Conservation (phyloP, 2,329 filamentous ascomycete genomes). For the Fusarium sp. region DNA sequence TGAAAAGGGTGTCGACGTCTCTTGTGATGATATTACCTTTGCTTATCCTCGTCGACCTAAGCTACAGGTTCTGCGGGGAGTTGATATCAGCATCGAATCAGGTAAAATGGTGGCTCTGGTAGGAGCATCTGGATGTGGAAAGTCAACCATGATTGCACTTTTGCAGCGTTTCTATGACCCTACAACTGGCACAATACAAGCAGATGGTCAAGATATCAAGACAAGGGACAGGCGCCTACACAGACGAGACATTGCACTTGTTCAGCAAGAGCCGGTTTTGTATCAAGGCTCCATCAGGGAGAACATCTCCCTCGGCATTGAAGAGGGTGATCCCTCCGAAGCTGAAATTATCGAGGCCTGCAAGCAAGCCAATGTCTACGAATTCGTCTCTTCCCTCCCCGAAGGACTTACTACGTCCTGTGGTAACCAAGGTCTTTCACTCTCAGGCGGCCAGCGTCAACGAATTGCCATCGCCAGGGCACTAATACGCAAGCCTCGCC, state of each 20-base stretch:
- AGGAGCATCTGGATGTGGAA: slow-evolving; percentile 70
- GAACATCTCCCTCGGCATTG: slow-evolving; percentile 66
- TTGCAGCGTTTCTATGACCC: slow-evolving; percentile 62
- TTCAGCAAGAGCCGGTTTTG: slow-evolving; percentile 59
- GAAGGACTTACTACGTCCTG: slow-evolving; percentile 73
- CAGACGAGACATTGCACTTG: slow-evolving; percentile 55
- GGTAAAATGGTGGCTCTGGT: slow-evolving; percentile 68
- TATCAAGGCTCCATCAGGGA: slow-evolving; percentile 67
- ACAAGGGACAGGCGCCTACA: slow-evolving; percentile 50
- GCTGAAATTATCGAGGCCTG: slow-evolving; percentile 64
- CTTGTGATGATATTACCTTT: slow-evolving; percentile 68
- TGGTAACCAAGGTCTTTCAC: slow-evolving; percentile 75
- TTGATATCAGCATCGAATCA: slow-evolving; percentile 58
- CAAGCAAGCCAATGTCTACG: slow-evolving; percentile 66
- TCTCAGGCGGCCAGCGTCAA: slow-evolving; percentile 81
- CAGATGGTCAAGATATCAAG: slow-evolving; percentile 51
- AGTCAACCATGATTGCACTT: slow-evolving; percentile 70
- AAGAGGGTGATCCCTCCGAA: slow-evolving; percentile 49
- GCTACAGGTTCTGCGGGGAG: slow-evolving; percentile 55
- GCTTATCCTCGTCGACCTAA: slow-evolving; percentile 64
- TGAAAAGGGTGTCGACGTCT: slow-evolving; percentile 54
- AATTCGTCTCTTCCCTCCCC: slow-evolving; percentile 68
- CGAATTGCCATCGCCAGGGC: slow-evolving; percentile 79
- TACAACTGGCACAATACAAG: slow-evolving; percentile 48
- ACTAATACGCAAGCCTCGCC: slow-evolving; percentile 74